phyloP scores from a whole-genome alignment of 257 asterid species.

The Penstemon eatonii region DNA sequence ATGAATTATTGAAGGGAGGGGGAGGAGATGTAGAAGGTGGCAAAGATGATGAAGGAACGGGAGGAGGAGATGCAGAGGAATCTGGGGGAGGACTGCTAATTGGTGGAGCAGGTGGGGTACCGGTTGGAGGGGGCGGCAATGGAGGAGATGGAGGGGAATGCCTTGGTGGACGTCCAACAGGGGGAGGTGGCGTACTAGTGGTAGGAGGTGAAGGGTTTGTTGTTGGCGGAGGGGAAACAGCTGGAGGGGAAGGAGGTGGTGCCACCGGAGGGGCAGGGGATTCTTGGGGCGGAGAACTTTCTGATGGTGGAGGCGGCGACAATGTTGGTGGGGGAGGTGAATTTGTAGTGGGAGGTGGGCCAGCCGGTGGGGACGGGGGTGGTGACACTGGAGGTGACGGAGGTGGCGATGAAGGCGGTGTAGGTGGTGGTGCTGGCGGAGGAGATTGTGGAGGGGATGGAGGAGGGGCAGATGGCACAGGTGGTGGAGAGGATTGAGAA shows the following conservation, averaged over 20 bases:
- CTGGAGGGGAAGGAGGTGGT: conserved; percentile 36
- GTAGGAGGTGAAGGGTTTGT: conserved; percentile 30
- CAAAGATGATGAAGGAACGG: conserved; percentile 28
- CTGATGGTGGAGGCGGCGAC: conserved; percentile 17
- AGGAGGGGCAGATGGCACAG: conserved; percentile 18
- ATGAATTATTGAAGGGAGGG: conserved; percentile 38
- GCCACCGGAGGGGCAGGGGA: conserved; percentile 29
- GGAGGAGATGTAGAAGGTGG: conserved; percentile 52
- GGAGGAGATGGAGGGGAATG: conserved; percentile 44
- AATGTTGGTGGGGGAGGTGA: conserved; percentile 42
- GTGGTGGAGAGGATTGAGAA: conserved; percentile 22
- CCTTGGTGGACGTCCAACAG: background rate
- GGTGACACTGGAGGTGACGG: conserved; percentile 4
- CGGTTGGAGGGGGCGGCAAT: conserved; percentile 37
- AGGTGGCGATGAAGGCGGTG: conserved; percentile 35
- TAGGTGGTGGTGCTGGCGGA: conserved; percentile 30
- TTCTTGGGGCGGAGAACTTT: conserved; percentile 20
- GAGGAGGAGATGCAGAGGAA: conserved; percentile 54
- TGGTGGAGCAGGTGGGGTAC: conserved; percentile 39
- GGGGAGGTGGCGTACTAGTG: conserved; percentile 32
- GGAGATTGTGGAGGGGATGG: conserved; percentile 38
- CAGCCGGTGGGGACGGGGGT: too few relatives aligned
- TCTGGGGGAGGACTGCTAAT: conserved; percentile 32
- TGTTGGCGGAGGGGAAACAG: conserved; percentile 42
- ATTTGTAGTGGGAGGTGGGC: conserved; percentile 11